Evolutionary conservation across 83 land plant species (phyloP).

Genomic region (Thuja plicata): DNA sequence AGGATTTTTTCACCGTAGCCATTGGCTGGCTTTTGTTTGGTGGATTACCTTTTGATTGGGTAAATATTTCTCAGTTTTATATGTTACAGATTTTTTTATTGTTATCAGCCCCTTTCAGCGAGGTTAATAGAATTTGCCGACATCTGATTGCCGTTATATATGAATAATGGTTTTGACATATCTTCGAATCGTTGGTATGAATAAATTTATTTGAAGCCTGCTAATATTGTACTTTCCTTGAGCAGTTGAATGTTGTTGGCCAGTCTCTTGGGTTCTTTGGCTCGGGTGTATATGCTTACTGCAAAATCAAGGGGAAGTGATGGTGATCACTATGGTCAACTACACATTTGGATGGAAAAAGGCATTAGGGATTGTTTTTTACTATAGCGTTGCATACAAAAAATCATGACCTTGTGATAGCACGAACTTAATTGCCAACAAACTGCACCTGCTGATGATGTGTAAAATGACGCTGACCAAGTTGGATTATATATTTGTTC

Average conservation of each 20-base stretch:
- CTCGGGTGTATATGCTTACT: constrained; percentile 86
- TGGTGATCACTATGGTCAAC: background rate
- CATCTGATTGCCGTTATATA: background rate
- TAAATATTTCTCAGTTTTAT: constrained; percentile 22
- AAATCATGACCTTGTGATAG: background rate
- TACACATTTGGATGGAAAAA: background rate
- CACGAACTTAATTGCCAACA: background rate
- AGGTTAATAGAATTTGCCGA: background rate
- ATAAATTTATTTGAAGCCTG: background rate
- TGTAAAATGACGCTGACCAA: background rate
- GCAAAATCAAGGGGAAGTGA: constrained; percentile 79
- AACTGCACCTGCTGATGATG: background rate
- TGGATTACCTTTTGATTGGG: constrained; percentile 96
- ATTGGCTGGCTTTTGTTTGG: constrained; percentile 96
- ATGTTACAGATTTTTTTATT: background rate
- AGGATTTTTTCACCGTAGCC: constrained; percentile 92
- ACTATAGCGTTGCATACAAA: background rate
- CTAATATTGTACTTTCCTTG: constrained; percentile 11
- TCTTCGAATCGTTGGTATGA: background rate
- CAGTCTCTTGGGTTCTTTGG: constrained; percentile 87
- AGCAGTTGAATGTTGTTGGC: constrained; percentile 87
- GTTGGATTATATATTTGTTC: background rate
- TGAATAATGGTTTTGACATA: background rate
- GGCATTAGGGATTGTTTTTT: background rate
- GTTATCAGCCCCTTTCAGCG: background rate